A percentile compares a stretch with the other conserved stretches of the same genome.
These are phyloP conservation scores for Sarcodon aspratus DNA, from an alignment of 768 basidiomycete species.

Conservation along the genomic window DNA sequence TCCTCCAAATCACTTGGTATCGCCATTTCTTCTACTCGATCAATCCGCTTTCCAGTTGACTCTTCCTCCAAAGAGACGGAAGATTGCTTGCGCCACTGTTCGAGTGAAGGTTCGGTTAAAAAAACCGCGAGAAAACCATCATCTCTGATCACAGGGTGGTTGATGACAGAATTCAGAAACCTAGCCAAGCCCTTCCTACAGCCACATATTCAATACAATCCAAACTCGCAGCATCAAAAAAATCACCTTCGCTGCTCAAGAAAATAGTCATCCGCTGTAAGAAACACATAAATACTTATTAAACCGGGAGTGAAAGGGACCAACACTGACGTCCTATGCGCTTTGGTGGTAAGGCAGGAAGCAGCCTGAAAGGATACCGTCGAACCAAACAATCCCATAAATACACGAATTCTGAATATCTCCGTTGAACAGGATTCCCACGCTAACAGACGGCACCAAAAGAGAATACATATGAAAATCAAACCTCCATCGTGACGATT, in stretches of 20 bases:
- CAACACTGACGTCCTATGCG: slow-evolving; percentile 68
- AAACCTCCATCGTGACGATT: slow-evolving; percentile 2
- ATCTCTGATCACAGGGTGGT: slow-evolving; percentile 86
- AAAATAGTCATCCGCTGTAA: slow-evolving; percentile 75
- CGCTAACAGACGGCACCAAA: slow-evolving; percentile 24
- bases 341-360: slow-evolving; percentile 85
- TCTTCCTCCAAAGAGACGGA: slow-evolving; percentile 81
- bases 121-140: slow-evolving; percentile 79
- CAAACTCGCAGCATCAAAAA: neutral
- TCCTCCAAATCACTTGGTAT: slow-evolving; percentile 91
- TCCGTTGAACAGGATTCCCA: slow-evolving; percentile 59
- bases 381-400: slow-evolving; percentile 78
- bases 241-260: slow-evolving; percentile 78
- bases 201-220: neutral
- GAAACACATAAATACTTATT: slow-evolving; percentile 4
- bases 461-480: slow-evolving; percentile 3
- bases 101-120: slow-evolving; percentile 74
- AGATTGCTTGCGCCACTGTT: slow-evolving; percentile 77
- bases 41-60: slow-evolving; percentile 66
- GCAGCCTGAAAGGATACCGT: slow-evolving; percentile 89
- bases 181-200: slow-evolving; percentile 68
- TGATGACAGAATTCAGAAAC: slow-evolving; percentile 72
- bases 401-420: slow-evolving; percentile 91
- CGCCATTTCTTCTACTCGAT: slow-evolving; percentile 78
- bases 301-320: neutral